These are phyloP conservation scores for Stachybotrys echinatus DNA, from an alignment of 2,329 filamentous ascomycete species.

Conservation along the genomic window DNA sequence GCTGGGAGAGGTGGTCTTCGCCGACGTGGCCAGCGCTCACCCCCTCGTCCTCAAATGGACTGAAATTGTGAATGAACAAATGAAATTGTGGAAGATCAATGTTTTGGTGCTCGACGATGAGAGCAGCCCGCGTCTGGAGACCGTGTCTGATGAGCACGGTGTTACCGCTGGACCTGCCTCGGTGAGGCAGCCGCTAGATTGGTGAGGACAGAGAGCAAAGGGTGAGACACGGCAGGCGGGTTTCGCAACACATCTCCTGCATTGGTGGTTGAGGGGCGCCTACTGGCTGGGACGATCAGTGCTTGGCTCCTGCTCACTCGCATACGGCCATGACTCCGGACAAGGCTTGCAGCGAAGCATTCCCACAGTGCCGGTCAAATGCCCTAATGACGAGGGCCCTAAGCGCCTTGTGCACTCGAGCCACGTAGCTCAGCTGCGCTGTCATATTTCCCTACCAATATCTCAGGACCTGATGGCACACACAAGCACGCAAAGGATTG, in stretches of 20 bases:
- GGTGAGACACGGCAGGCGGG: background rate
- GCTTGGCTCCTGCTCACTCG: too few relatives aligned
- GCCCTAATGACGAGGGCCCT: too few relatives aligned
- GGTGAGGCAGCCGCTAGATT: conserved; percentile 29
- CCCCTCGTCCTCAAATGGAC: conserved; percentile 63
- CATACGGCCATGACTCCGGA: too few relatives aligned
- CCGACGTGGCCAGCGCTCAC: conserved; percentile 61
- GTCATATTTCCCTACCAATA: too few relatives aligned
- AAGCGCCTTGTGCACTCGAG: too few relatives aligned
- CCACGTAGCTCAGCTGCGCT: too few relatives aligned
- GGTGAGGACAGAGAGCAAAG: conserved; percentile 20
- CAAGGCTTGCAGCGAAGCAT: too few relatives aligned
- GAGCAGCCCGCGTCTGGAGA: conserved; percentile 18
- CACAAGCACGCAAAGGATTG: too few relatives aligned
- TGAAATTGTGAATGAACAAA: conserved; percentile 22
- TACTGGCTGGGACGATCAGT: too few relatives aligned
- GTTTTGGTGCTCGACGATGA: conserved; percentile 26
- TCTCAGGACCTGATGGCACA: background rate
- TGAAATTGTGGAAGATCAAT: conserved; percentile 27
- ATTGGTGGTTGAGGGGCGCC: background rate
- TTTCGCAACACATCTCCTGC: background rate
- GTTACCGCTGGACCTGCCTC: conserved; percentile 14
- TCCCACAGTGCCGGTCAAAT: too few relatives aligned
- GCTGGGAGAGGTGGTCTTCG: conserved; percentile 44
- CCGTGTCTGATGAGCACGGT: conserved; percentile 19